phyloP scores from a whole-genome alignment of 208 protist species.

The Wallacemonas sp. region DNA sequence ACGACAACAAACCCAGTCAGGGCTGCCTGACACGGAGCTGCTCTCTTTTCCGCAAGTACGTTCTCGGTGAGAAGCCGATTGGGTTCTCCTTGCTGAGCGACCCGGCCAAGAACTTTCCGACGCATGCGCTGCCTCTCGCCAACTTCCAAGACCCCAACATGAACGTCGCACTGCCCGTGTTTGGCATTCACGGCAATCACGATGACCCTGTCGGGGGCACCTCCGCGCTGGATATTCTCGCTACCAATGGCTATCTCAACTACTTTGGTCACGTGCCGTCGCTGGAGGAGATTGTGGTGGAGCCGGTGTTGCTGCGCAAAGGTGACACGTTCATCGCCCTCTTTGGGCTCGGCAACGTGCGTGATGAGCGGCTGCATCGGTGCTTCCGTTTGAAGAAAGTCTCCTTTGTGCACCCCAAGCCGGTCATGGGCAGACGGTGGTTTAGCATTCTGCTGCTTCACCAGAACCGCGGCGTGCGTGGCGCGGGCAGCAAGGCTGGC shows the following conservation, averaged over 20 bases:
- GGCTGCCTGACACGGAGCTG: constrained; percentile 87
- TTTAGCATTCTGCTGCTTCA: constrained; percentile 98
- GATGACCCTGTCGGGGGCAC: constrained; percentile 97
- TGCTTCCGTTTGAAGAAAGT: constrained; percentile 95
- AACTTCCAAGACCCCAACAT: constrained; percentile 98
- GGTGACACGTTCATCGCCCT: constrained; percentile 96
- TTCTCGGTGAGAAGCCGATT: constrained; percentile 91
- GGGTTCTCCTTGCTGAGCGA: constrained; percentile 93
- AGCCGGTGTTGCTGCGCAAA: constrained; percentile 94
- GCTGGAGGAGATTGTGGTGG: constrained; percentile 93
- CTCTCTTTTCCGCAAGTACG: constrained; percentile 88
- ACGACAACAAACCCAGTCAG: constrained; percentile 99
- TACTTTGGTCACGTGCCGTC: constrained; percentile 98
- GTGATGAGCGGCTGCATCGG: constrained; percentile 97
- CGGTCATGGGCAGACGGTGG: constrained; percentile 70
- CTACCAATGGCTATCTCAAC: constrained; percentile 95
- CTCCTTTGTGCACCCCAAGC: constrained; percentile 86
- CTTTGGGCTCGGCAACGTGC: constrained; percentile 98
- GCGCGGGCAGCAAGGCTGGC: constrained; percentile 75
- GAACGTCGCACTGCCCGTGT: constrained; percentile 98
- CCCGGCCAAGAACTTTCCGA: constrained; percentile 89
- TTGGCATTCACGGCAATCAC: constrained; percentile 99
- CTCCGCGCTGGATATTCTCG: constrained; percentile 95
- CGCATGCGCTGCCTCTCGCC: constrained; percentile 69
- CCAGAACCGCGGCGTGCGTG: constrained; percentile 95